phyloP scores from a whole-genome alignment of 108 stramenopile species.

The Fistulifera pelliculosa region DNA sequence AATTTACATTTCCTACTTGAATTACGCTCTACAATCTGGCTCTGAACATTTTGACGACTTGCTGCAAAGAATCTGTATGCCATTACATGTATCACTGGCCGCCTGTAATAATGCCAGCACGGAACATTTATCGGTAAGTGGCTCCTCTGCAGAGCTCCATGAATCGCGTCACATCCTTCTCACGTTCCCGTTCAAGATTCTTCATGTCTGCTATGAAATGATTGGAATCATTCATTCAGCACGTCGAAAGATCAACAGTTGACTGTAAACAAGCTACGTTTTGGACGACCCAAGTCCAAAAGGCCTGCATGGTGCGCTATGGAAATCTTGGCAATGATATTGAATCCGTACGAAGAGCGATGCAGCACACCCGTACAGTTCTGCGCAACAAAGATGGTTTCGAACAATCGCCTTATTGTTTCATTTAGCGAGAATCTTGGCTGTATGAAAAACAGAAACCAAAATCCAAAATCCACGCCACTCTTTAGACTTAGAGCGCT shows the following conservation, averaged over 20 bases:
- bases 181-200: conserved; percentile 15
- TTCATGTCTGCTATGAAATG: conserved; percentile 65
- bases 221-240: conserved; percentile 17
- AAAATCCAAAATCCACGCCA: no score
- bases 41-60: background rate
- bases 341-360: conserved; percentile 35
- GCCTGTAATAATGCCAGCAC: conserved; percentile 65
- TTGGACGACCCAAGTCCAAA: conserved; percentile 77
- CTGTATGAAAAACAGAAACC: no score
- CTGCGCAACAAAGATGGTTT: conserved; percentile 25
- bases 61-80: conserved; percentile 31
- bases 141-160: background rate
- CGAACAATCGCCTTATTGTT: no score
- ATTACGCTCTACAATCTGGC: conserved; percentile 13
- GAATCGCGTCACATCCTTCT: background rate
- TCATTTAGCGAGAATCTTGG: no score
- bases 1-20: conserved; percentile 59
- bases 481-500: no score
- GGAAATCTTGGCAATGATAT: conserved; percentile 49
- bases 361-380: conserved; percentile 57
- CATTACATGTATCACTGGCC: conserved; percentile 56
- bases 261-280: conserved; percentile 42
- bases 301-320: conserved; percentile 54
- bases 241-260: conserved; percentile 12
- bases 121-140: conserved; percentile 48